Percentiles rank a stretch among this genome's conserved stretches.
These are phyloP conservation scores for Cubamyces lactineus DNA, from an alignment of 768 basidiomycete species.

Conservation along the genomic window DNA sequence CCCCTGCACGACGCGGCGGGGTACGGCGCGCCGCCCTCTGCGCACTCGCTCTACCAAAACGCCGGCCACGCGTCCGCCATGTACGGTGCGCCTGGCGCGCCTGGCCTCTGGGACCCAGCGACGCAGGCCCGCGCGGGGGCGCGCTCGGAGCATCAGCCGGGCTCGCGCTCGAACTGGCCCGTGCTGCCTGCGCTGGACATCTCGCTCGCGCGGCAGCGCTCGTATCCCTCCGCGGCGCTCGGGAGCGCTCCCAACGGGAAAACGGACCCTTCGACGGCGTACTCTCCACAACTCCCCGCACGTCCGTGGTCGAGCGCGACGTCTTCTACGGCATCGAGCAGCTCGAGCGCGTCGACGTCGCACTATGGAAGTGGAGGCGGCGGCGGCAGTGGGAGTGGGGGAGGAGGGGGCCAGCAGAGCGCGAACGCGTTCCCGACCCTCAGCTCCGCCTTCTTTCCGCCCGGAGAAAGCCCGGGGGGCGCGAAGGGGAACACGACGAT, in stretches of 20 bases:
- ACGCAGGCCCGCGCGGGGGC: constrained; percentile 2
- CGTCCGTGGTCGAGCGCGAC: constrained; percentile 33
- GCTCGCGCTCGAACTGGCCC: constrained; percentile 25
- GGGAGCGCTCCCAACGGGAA: constrained; percentile 9
- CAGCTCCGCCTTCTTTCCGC: constrained; percentile 60
- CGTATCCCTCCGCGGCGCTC: constrained; percentile 5
- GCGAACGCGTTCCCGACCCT: constrained; percentile 51
- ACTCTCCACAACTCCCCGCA: constrained; percentile 28
- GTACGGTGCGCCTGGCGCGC: constrained; percentile 1
- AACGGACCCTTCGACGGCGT: constrained; percentile 20
- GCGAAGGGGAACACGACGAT: constrained; percentile 30
- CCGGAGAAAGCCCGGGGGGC: constrained; percentile 36
- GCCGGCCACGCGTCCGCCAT: neutral
- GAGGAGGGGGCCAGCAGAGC: neutral
- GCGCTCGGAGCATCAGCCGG: constrained; percentile 3
- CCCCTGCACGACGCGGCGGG: constrained; percentile 5
- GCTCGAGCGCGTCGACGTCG: constrained; percentile 24
- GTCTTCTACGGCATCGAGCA: constrained; percentile 28
- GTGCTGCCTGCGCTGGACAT: constrained; percentile 32
- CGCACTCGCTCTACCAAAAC: constrained; percentile 5
- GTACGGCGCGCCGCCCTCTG: neutral
- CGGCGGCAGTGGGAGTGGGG: neutral
- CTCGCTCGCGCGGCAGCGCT: constrained; percentile 23
- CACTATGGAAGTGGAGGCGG: constrained; percentile 11
- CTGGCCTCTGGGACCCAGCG: constrained; percentile 24